These are phyloP conservation scores for Blastobotrys petasosporus DNA, from an alignment of 1,139 yeast genomes.

Conservation along the genomic window DNA sequence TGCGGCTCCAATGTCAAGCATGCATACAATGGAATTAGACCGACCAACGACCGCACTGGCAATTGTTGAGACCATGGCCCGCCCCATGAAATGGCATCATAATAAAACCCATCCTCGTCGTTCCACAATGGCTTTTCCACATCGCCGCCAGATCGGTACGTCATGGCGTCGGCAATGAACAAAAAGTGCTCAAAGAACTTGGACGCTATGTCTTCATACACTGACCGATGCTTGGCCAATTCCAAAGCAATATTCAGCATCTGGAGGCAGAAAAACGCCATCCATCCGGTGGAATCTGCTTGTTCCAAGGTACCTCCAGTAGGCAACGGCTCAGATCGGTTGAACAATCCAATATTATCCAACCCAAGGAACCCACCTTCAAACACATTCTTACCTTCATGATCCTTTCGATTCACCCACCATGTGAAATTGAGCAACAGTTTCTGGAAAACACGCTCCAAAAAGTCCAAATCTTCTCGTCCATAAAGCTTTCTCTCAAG, in stretches of 20 bases:
- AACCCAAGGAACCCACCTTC: conserved; percentile 95
- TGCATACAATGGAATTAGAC: conserved; percentile 89
- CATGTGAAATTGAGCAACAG: conserved; percentile 85
- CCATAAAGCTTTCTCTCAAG: conserved; percentile 86
- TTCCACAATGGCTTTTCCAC: conserved; percentile 74
- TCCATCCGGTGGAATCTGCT: conserved; percentile 98
- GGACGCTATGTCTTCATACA: conserved; percentile 91
- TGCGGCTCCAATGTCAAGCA: conserved; percentile 87
- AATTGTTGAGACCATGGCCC: conserved; percentile 62
- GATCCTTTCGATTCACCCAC: conserved; percentile 97
- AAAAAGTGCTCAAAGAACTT: conserved; percentile 93
- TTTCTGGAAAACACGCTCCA: conserved; percentile 90
- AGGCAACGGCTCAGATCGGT: conserved; percentile 90
- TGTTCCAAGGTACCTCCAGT: conserved; percentile 91
- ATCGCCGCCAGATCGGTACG: conserved; percentile 53
- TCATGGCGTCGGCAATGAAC: conserved; percentile 92
- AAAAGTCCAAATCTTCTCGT: conserved; percentile 71
- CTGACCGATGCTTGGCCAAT: conserved; percentile 77
- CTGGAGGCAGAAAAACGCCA: conserved; percentile 89
- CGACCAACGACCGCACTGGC: conserved; percentile 88
- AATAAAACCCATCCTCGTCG: conserved; percentile 82
- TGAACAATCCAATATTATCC: conserved; percentile 91
- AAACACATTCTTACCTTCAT: conserved; percentile 82
- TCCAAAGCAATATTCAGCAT: conserved; percentile 94
- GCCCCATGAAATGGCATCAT: conserved; percentile 89